Evolutionary conservation across 164 flowering plant species (phyloP), one percentile per base, ranked within the genome.

Genomic region (Magnolia changhungtana): DNA sequence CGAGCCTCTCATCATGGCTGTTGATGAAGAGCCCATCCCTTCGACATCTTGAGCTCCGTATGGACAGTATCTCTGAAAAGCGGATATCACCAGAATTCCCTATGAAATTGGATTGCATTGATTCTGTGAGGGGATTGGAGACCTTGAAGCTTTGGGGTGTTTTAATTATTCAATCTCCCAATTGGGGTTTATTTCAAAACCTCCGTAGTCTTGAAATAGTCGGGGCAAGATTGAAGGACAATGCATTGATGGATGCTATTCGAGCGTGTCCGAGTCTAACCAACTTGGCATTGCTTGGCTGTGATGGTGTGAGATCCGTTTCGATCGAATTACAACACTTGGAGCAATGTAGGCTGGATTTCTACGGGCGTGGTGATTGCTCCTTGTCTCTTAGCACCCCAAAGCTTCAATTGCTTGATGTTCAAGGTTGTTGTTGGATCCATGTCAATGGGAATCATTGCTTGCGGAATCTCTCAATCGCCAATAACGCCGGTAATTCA

Each of bases 71-170:
- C 66, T 19, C 58, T 19, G 89, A 89, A 7, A 81, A 81, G 61
- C 75, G 80, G 11, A 27, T 49, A 8, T 51, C 66, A 20, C 24
- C 19, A 21, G 89, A 85, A 14, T 70, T 50, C 65, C 84, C 89
- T 20, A 78, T 88, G 0, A 90, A 90, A 76, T 20, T 92, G 71
- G 95, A 92, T 49, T 88, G 90, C 81, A 75, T 95, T 11, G 73
- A 79, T 7, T 71, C 70, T 14, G 92, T 86, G 18, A 79, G 52
- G 50, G 84, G 86, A 73, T 75, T 95, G 84, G 91, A 89, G 81
- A 85, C 92, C 0, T 79, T 95, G 8, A 89, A 84, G 80, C 89
- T 95, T 3, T 92, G 98, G 98, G 98, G 97, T 69, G 96, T 90
- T 7, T 74, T 85, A 24, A 84, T 95, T 89, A 75, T 74, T 16